Percentiles rank a stretch among this genome's conserved stretches.
Conservation (phyloP, 441 rosid genomes). For the Erodium moschatum region DNA sequence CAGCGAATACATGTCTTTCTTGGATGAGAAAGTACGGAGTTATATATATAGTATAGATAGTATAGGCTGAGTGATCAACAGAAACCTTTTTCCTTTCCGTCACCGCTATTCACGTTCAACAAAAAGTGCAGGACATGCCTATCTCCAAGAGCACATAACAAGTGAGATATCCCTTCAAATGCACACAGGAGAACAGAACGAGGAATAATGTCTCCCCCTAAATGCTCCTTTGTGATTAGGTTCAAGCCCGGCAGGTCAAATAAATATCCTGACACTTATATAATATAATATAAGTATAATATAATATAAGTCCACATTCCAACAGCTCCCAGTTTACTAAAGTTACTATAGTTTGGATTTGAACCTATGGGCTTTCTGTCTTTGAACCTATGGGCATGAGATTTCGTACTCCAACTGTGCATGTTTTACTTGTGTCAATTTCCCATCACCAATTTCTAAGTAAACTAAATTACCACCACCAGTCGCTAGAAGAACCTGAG, state of each 20-base stretch:
- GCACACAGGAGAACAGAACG: constrained; percentile 90
- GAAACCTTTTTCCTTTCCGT: constrained; percentile 88
- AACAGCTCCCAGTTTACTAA: constrained; percentile 84
- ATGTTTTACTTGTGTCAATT: constrained; percentile 57
- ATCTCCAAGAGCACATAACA: constrained; percentile 97
- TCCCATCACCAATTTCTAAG: constrained; percentile 84
- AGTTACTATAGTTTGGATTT: constrained; percentile 63
- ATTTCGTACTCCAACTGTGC: constrained; percentile 73
- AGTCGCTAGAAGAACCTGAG: constrained; percentile 80
- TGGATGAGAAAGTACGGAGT: constrained; percentile 94
- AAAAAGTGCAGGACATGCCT: constrained; percentile 86
- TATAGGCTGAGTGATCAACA: constrained; percentile 90
- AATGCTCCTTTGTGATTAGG: constrained; percentile 73
- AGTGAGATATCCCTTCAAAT: constrained; percentile 67
- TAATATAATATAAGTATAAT: too few species aligned
- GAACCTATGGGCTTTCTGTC: constrained; percentile 90
- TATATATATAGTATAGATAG: too few species aligned
- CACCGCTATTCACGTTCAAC: constrained; percentile 70
- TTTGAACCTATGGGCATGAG: too few species aligned
- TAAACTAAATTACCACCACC: constrained; percentile 94
- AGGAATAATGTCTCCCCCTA: constrained; percentile 97
- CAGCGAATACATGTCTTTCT: constrained; percentile 93
- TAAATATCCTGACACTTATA: constrained; percentile 81
- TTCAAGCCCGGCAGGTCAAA: constrained; percentile 81
- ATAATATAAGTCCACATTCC: constrained; percentile 97